Evolutionary conservation across 164 flowering plant species (phyloP), one percentile per base, ranked within the genome.

Genomic region (Echeveria elegans): DNA sequence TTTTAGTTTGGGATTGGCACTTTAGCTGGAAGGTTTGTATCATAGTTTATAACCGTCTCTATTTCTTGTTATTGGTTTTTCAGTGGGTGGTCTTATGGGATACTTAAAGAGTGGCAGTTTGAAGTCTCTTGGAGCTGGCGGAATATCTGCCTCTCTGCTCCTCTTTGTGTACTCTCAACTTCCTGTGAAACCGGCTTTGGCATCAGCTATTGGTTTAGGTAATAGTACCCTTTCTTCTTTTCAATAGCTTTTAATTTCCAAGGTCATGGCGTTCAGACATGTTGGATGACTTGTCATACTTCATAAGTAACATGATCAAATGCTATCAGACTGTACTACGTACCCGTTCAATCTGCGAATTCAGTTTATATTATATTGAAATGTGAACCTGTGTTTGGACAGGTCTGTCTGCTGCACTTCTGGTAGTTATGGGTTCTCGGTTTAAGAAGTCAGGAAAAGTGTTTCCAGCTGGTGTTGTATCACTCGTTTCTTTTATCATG

Each of bases 391-490:
- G 37, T 65, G 18, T 9, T 50, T 56, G 26, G 34, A 18, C 82
- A 87, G 90, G 86, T 26, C 5, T 88, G 34, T 86, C 96, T 64
- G 89, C 86, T 31, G 88, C 83, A 18, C 96, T 93, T 66, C 73
- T 86, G 69, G 89, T 65, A 11, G 87, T 86, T 68, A 92, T 92
- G 96, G 92, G 96, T 40, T 80, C 86, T 67, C 93, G 98, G 26
- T 93, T 83, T 74, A 75, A 76, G 85, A 87, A 75, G 29, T 85
- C 97, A 0, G 82, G 88, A 63, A 93, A 90, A 83, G 53, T 93
- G 63, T 87, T 93, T 74, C 98, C 97, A n/a, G 94, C 98, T 41
- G 98, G 98, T 56, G 81, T 93, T 60, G 92, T 93, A 7, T 86
- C 97, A 24, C 67, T 88, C 31, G 82, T 84, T 23, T 93, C 98